These are phyloP conservation scores for Kurtzmaniella fragi DNA, from an alignment of 805 yeast genomes.

Conservation along the genomic window DNA sequence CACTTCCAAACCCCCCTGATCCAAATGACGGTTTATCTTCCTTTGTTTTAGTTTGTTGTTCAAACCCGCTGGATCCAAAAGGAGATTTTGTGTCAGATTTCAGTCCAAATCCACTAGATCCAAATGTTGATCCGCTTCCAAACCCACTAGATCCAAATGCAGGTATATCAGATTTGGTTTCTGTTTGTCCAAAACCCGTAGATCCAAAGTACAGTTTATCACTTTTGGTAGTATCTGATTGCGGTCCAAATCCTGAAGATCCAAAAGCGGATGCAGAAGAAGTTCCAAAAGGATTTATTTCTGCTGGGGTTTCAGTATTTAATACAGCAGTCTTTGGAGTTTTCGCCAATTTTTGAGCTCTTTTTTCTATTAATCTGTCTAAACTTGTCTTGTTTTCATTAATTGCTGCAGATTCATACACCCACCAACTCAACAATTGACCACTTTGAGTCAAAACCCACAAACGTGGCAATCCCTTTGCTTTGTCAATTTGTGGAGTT, in stretches of 20 bases:
- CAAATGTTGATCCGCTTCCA: conserved; percentile 14
- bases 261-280: background rate
- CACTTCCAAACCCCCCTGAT: conserved; percentile 9
- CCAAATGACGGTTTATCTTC: conserved; percentile 13
- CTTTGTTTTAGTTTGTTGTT: background rate
- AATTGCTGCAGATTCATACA: conserved; percentile 53
- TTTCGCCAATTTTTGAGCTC: background rate
- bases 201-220: too few species aligned
- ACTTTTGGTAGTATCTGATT: too few species aligned
- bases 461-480: conserved; percentile 60
- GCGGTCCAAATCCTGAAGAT: conserved; percentile 5
- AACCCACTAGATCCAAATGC: conserved; percentile 13
- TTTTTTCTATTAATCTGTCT: conserved; percentile 6
- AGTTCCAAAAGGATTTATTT: background rate
- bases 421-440: conserved; percentile 55
- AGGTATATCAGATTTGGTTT: conserved; percentile 3
- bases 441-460: conserved; percentile 64
- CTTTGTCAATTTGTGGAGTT: conserved; percentile 51
- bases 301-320: background rate
- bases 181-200: conserved; percentile 1
- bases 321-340: background rate
- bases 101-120: conserved; percentile 8
- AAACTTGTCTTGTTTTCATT: conserved; percentile 26
- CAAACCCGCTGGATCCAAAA: conserved; percentile 9
- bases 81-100: background rate